Evolutionary conservation across 2,329 filamentous ascomycete species (phyloP).

Genomic region (Elsinoe ampelina): DNA sequence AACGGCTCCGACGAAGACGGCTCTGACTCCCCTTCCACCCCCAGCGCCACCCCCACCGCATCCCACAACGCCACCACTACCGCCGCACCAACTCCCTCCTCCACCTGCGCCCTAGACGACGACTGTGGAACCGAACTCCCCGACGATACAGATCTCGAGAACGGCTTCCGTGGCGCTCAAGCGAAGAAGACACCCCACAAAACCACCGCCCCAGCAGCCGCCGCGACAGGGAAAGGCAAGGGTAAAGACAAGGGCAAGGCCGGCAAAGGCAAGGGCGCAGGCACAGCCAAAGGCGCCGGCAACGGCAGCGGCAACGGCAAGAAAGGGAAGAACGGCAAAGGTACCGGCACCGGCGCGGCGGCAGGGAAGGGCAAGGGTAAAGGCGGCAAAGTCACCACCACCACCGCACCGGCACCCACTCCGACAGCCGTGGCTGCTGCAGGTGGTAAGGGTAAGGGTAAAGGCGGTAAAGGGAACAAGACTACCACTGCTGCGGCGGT

Average conservation of each 20-base stretch:
- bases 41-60: neutral
- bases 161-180: neutral
- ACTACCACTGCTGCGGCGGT: neutral
- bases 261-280: neutral
- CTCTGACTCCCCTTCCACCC: neutral
- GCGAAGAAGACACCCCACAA: neutral
- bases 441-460: neutral
- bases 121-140: neutral
- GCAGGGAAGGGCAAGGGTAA: neutral
- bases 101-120: neutral
- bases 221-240: neutral
- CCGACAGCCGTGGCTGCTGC: neutral
- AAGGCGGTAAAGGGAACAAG: neutral
- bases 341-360: too few relatives aligned
- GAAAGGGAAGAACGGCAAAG: neutral
- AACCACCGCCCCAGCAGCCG: neutral
- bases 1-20: neutral
- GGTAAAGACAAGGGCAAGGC: neutral
- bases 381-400: neutral
- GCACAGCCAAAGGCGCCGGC: neutral
- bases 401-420: neutral
- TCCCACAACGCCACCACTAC: neutral
- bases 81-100: neutral
- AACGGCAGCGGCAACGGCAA: neutral
- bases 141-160: neutral